A percentile compares a stretch with the other conserved stretches of the same genome.
Evolutionary conservation across 2,329 filamentous ascomycete genomes (phyloP).

Genomic region (Elsinoe australis): DNA sequence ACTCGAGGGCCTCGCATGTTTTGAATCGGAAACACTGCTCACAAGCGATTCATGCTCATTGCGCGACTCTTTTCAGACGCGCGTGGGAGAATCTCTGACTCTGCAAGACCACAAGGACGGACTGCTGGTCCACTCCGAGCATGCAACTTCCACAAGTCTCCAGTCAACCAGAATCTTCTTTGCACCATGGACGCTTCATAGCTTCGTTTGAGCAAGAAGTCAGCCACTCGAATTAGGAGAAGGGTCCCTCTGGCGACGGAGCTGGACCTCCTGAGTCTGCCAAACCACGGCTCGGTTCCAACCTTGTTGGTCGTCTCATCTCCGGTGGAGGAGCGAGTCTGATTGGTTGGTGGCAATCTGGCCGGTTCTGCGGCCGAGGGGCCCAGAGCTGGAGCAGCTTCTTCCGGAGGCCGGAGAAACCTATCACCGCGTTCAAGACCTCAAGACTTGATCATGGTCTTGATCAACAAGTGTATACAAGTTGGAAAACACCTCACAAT

Average conservation of each 20-base stretch:
- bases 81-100: background rate
- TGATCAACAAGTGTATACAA: background rate
- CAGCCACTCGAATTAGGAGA: background rate
- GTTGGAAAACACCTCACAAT: too few species aligned
- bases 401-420: constrained; percentile 7
- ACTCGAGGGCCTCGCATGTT: constrained; percentile 11
- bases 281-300: constrained; percentile 13
- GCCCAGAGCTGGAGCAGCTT: too few species aligned
- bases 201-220: background rate
- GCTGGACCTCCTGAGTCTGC: constrained; percentile 12
- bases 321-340: background rate
- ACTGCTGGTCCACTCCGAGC: background rate
- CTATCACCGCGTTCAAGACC: constrained; percentile 5
- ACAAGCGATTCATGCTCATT: background rate
- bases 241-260: constrained; percentile 11
- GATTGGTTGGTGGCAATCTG: background rate
- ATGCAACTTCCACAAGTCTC: background rate
- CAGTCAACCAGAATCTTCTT: background rate
- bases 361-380: too few species aligned
- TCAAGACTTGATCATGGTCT: background rate
- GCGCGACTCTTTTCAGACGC: background rate
- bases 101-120: background rate
- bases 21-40: background rate
- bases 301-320: constrained; percentile 9
- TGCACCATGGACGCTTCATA: constrained; percentile 6